Base-by-base conservation (phyloP, 441 rosid species). In the Pelargonium myrrhifolium region DNA sequence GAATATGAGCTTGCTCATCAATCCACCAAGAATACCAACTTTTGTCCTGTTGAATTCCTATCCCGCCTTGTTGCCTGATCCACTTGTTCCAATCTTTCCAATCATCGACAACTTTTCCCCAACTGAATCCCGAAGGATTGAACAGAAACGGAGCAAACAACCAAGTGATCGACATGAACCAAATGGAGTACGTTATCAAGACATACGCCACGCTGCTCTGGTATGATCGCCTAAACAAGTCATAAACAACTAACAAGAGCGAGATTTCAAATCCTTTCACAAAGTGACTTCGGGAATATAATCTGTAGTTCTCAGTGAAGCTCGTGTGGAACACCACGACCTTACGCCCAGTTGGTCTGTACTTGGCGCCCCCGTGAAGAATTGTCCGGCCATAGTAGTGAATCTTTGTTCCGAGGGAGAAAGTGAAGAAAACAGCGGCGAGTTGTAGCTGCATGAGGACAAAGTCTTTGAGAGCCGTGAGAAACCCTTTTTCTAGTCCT, bases 31-130 rank as follows among this genome's bases (percentile, higher is more conserved):
- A 92, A 72, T 94, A 86, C 99, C 99, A 94, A 79, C 99, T 94
- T 78, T 88, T 94, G 65, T 94, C 97, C 60, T 88, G 91, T 65
- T 85, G 94, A 75, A 92, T 90, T 67, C 99, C 99, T 40, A 94
- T 88, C 6, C 99, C 99, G n/a, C 97, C 99, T 83, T 88, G 94
- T 75, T 81, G 89, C 77, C 86, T 88, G 71, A 92, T 92, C 99
- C 99, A 94, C 87, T 87, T 92, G 77, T 92, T 94, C 99, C 97
- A 94, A n/a, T 90, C 97, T 79, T 85, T 91, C 99, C 98, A 94
- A 68, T 92, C 99, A 68, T 87, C 97, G 8, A 94, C 97, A 67
- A 94, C 86, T 70, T 86, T 86, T 12, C 82, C 90, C 98, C 99
- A 94, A 15, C 69, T 70, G 72, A 94, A 94, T 24, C 97, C 97